Conservation (phyloP, 1,139 yeast species). For the Candida labiduridarum region DNA sequence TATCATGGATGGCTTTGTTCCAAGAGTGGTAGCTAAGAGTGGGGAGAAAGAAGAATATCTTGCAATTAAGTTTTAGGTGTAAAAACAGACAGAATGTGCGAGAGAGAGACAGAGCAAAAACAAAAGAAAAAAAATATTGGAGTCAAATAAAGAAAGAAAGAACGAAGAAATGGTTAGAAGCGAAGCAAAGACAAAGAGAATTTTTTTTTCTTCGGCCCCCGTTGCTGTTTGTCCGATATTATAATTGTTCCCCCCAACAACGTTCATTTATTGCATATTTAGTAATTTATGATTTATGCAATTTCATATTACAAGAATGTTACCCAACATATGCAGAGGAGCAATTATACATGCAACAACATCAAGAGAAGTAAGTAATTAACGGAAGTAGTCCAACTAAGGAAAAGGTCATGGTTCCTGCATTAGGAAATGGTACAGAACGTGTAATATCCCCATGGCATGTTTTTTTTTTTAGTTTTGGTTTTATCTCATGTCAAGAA, state of each 20-base stretch:
- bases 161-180: neutral
- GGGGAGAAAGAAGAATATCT: neutral
- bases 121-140: neutral
- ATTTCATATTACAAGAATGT: neutral
- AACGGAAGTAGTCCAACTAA: no score
- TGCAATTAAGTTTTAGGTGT: neutral
- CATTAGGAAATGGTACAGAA: no score
- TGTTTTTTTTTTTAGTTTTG: no score
- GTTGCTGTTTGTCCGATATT: neutral
- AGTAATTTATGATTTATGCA: neutral
- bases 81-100: neutral
- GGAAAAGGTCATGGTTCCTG: no score
- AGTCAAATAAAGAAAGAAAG: neutral
- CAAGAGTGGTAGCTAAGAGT: neutral
- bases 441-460: no score
- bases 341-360: no score
- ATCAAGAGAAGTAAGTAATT: no score
- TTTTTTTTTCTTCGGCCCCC: neutral
- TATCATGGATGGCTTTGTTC: neutral
- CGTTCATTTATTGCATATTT: neutral
- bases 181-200: neutral
- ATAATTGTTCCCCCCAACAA: neutral
- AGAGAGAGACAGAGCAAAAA: neutral
- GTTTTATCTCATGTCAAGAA: no score
- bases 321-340: no score